Percentiles rank a stretch among this genome's conserved stretches.
Evolutionary conservation across 495 filamentous ascomycete species (phyloP).

Genomic region (Apiosordaria backusii): DNA sequence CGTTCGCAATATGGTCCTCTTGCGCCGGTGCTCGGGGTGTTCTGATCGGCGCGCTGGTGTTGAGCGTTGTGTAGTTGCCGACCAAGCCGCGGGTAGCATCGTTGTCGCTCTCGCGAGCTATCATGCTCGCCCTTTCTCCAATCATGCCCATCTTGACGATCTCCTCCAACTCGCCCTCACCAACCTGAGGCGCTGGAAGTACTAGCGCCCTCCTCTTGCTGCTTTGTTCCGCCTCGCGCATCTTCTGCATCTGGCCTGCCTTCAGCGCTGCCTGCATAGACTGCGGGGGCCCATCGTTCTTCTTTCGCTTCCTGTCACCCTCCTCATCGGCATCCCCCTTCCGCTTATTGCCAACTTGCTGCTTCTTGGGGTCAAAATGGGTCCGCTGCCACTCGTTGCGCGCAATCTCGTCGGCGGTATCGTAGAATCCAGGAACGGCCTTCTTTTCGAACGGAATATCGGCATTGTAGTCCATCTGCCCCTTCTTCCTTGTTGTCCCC

Average conservation of each 20-base stretch:
- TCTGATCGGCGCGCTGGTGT: slow-evolving; percentile 78
- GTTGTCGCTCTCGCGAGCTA: slow-evolving; percentile 75
- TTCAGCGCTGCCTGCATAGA: slow-evolving; percentile 84
- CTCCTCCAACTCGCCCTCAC: slow-evolving; percentile 88
- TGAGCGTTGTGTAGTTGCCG: slow-evolving; percentile 76
- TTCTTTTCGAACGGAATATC: slow-evolving; percentile 97
- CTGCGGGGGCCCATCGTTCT: slow-evolving; percentile 66
- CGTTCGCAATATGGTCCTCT: slow-evolving; percentile 93
- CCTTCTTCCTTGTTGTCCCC: slow-evolving; percentile 84
- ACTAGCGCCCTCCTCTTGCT: slow-evolving; percentile 80
- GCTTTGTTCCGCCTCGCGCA: slow-evolving; percentile 93
- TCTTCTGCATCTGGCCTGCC: slow-evolving; percentile 92
- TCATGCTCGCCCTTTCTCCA: slow-evolving; percentile 76
- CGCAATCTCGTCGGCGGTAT: slow-evolving; percentile 75
- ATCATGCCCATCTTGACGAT: slow-evolving; percentile 99
- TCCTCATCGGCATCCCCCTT: slow-evolving; percentile 87
- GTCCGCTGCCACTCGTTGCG: slow-evolving; percentile 84
- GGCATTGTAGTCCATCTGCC: slow-evolving; percentile 99
- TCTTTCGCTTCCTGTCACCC: slow-evolving; percentile 75
- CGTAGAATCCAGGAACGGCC: slow-evolving; percentile 86
- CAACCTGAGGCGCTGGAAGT: slow-evolving; percentile 84
- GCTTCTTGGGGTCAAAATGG: slow-evolving; percentile 89
- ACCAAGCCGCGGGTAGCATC: slow-evolving; percentile 81
- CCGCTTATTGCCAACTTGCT: slow-evolving; percentile 91
- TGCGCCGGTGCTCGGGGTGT: slow-evolving; percentile 87